Evolutionary conservation across 495 filamentous ascomycete genomes (phyloP), one percentile per base, ranked within the genome.

Genomic region (Zalerion maritima): DNA sequence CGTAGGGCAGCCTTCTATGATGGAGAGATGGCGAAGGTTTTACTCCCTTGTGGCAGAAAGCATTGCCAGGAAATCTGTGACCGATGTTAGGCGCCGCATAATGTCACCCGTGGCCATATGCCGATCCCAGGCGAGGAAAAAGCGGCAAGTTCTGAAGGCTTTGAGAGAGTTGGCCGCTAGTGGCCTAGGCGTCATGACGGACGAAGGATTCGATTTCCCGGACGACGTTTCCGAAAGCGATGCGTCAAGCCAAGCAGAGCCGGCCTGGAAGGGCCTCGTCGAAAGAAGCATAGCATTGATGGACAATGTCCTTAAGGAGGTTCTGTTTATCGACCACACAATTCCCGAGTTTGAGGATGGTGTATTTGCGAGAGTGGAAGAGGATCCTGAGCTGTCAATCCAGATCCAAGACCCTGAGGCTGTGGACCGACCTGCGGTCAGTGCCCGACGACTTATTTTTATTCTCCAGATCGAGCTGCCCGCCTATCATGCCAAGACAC

Each of bases 101-200:
- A 58, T 81, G 15, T 74, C 75, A 4, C 82, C 82, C 3, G 62
- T 94, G 30, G 69, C 76, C 15, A 45, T 74, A 4, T 73, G 68
- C 28, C 69, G 80, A 17, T 57, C 73, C 9, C 75, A 93, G 37
- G 75, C 79, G 6, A 61, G 70, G 11, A 50, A 55, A 29, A 94
- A 87, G 43, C 73, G 70, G 49, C 55, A 61, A n/a, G 53, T 50
- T 8, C 62, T 97, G 19, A 67, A 64, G 36, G 60, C 60, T 26
- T 58, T 85, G 21, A 69, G 78, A 22, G 71, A 83, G 43, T 67
- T 83, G 47, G 80, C 78, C 32, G 81, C 87, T n/a, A 80, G 76
- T 43, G 81, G 81, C 8, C 56, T 96, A 3, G 89, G 89, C 2
- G 66, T 94, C 7, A 62, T 96, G 3, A 71, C 93, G 45, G 79